Base-by-base conservation (phyloP, 192 early-diverging fungal genomes). In the Coemansia sp. region DNA sequence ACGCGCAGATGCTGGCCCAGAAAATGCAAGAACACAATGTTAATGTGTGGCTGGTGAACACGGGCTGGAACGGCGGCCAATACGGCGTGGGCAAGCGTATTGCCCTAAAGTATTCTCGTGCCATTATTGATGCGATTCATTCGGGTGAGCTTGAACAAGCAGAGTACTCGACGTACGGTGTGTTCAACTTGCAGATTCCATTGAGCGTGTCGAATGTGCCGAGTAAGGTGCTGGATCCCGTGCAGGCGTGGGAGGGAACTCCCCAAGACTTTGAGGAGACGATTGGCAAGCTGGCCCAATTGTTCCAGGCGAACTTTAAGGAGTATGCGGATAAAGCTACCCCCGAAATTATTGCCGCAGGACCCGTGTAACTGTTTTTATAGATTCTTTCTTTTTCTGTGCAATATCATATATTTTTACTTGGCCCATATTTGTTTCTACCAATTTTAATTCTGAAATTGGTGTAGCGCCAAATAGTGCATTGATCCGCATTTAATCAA, bases 111-210 rank as follows among this genome's bases (percentile, higher is more conserved):
- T 96, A 98, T 87, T 92, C 94, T 58, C 92, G 96, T 62, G 94
- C 94, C 64, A 95, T 98, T 72, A 92, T 98, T 62, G 94, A 98
- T 76, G 92, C 96, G 51, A 96, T 98, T 81, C 96, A 98, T 89
- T 87, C 74, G 57, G 94, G 94, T 59, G 93, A 93, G 85, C 87
- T 98, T 55, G 82, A 86, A 56, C 89, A 88, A 18, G 90, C 92
- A 47, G 84, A 94, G 64, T 96, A 89, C 78, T 83, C 88, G 54
- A 90, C 78, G 79, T 95, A 93, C 82, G 90, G 90, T 19, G 84
- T 91, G 51, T 98, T 98, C 78, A 88, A 89, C 72, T 83, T 98
- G 26, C 58, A 84, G 69, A 93, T 98, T 69, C 96, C 96, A 67
- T 94, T 85, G 65, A 59, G 82, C 18, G 82, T 89, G 65, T 68